Evolutionary conservation across 768 basidiomycete genomes (phyloP).

Genomic region (Trametes cubensis): DNA sequence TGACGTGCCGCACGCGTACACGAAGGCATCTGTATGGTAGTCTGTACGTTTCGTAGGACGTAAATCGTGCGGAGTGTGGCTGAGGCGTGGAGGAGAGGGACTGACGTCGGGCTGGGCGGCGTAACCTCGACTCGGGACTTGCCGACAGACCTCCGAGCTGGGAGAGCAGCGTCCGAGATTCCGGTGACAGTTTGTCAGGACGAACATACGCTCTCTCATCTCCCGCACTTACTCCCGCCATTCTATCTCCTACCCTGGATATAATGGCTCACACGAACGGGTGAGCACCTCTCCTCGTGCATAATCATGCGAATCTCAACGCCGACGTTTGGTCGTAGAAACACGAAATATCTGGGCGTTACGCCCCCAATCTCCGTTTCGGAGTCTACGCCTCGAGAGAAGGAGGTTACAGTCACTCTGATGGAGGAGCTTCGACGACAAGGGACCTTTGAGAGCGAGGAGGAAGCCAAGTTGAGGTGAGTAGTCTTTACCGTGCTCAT

Average conservation of each 20-base stretch:
- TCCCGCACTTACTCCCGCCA: slow-evolving; percentile 2
- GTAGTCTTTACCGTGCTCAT: slow-evolving; percentile 31
- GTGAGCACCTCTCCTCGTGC: slow-evolving; percentile 3
- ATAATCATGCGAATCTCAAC: not conserved
- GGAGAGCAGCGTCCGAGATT: slow-evolving; percentile 14
- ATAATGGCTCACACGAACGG: slow-evolving; percentile 21
- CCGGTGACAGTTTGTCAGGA: slow-evolving; percentile 19
- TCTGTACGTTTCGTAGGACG: too few relatives aligned
- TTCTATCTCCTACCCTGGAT: not conserved
- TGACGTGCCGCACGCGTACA: not conserved
- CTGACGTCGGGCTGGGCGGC: slow-evolving; percentile 14
- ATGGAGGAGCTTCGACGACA: slow-evolving; percentile 89
- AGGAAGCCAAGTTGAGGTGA: slow-evolving; percentile 87
- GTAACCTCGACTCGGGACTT: slow-evolving; percentile 18
- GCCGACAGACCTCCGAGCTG: slow-evolving; percentile 15
- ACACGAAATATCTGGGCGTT: slow-evolving; percentile 69
- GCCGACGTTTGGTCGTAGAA: slow-evolving; percentile 3
- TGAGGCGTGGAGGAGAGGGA: not conserved
- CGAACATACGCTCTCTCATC: slow-evolving; percentile 10
- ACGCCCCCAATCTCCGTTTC: slow-evolving; percentile 81
- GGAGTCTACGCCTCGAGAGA: slow-evolving; percentile 79
- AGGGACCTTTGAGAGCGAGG: slow-evolving; percentile 86
- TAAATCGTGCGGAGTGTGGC: not conserved
- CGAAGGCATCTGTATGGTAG: not conserved
- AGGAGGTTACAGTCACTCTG: slow-evolving; percentile 80